A percentile compares a stretch with the other conserved stretches of the same genome.
These are phyloP conservation scores for Nicotiana undulata DNA, from an alignment of 257 asterid genomes.

Conservation along the genomic window DNA sequence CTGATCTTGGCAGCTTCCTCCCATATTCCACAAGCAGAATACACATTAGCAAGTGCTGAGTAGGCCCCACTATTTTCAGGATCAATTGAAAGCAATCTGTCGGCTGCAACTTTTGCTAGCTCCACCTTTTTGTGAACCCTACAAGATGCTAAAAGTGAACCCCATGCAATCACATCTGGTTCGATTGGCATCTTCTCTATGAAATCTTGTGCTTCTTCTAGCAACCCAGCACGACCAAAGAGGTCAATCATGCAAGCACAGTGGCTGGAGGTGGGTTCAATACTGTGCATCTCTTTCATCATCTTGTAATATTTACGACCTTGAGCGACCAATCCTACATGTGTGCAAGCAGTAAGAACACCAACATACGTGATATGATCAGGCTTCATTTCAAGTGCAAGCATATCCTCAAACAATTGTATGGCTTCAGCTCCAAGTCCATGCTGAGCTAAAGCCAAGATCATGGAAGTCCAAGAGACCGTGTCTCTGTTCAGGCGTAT, in stretches of 20 bases:
- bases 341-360: slow-evolving; percentile 77
- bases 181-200: slow-evolving; percentile 54
- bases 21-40: slow-evolving; percentile 79
- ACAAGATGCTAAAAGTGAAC: slow-evolving; percentile 82
- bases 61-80: slow-evolving; percentile 83
- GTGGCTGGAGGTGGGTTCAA: slow-evolving; percentile 64
- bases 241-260: slow-evolving; percentile 84
- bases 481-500: slow-evolving; percentile 41
- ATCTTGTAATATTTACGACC: slow-evolving; percentile 61
- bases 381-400: slow-evolving; percentile 42
- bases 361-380: slow-evolving; percentile 86
- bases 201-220: slow-evolving; percentile 61
- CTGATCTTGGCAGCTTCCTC: slow-evolving; percentile 68
- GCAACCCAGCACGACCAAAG: slow-evolving; percentile 79
- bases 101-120: slow-evolving; percentile 67
- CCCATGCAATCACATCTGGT: slow-evolving; percentile 63
- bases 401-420: slow-evolving; percentile 56
- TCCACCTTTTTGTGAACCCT: slow-evolving; percentile 58
- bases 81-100: slow-evolving; percentile 55
- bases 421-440: slow-evolving; percentile 72
- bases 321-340: slow-evolving; percentile 66
- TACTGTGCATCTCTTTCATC: slow-evolving; percentile 62
- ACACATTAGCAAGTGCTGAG: slow-evolving; percentile 76
- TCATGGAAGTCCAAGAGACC: slow-evolving; percentile 87
- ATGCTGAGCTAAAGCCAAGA: slow-evolving; percentile 76